phyloP scores from a whole-genome alignment of 352 stramenopile species.

The Phytopythium kandeliae region DNA sequence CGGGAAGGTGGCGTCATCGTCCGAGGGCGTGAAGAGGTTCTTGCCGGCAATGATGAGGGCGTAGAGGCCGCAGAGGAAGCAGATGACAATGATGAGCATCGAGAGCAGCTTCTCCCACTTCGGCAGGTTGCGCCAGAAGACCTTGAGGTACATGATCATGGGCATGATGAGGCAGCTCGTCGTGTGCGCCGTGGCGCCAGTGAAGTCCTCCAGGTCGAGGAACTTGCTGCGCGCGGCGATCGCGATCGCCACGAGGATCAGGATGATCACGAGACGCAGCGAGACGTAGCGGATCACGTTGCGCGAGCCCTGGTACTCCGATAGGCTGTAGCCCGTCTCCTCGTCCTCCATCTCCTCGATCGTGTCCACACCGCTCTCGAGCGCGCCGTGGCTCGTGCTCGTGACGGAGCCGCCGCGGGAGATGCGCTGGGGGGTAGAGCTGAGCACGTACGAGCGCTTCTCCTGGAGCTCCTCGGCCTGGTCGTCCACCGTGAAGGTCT shows the following conservation, averaged over 20 bases:
- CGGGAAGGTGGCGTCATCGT: conserved; percentile 35
- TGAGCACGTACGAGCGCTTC: conserved; percentile 22
- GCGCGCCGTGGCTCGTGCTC: conserved; percentile 6
- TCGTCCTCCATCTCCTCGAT: conserved; percentile 30
- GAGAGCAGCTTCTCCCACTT: conserved; percentile 35
- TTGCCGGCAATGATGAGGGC: conserved; percentile 48
- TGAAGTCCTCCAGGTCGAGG: conserved; percentile 48
- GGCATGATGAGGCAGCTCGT: conserved; percentile 49
- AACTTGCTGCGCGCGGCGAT: conserved; percentile 41
- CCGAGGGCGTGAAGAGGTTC: conserved; percentile 38
- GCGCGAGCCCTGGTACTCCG: conserved; percentile 30
- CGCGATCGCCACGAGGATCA: conserved; percentile 31
- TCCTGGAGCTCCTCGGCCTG: conserved; percentile 22
- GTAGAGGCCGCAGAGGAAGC: conserved; percentile 36
- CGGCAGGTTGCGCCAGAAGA: conserved; percentile 32
- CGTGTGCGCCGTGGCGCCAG: conserved; percentile 41
- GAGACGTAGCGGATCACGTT: conserved; percentile 38
- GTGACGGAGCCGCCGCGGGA: conserved; percentile 10
- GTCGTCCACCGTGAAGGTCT: conserved; percentile 14
- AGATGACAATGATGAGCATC: conserved; percentile 35
- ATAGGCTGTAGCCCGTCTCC: conserved; percentile 14
- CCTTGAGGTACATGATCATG: conserved; percentile 47
- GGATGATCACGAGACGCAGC: conserved; percentile 36
- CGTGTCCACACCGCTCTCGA: conserved; percentile 17
- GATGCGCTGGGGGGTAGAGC: conserved; percentile 21